These are phyloP conservation scores for Trichoderma endophyticum DNA, from an alignment of 2,329 filamentous ascomycete genomes.

Conservation along the genomic window DNA sequence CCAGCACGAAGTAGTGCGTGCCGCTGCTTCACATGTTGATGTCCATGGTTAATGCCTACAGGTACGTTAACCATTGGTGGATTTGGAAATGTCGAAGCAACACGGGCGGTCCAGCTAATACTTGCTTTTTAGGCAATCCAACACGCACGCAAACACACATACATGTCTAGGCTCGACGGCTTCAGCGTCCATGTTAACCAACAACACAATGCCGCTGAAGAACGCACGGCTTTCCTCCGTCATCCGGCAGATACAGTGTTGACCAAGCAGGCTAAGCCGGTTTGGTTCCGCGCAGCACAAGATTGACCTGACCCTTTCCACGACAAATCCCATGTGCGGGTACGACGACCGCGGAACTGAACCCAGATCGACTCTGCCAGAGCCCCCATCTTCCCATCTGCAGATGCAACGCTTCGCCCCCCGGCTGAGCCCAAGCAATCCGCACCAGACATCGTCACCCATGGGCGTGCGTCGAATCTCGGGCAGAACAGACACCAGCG, in stretches of 20 bases:
- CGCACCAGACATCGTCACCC: background rate
- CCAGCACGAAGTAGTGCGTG: too few species aligned
- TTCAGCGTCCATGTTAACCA: too few species aligned
- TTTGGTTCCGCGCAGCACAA: background rate
- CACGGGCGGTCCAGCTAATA: too few species aligned
- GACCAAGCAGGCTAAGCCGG: background rate
- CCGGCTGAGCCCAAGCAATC: background rate
- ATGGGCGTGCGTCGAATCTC: background rate
- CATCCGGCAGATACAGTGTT: background rate
- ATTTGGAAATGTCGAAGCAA: too few species aligned
- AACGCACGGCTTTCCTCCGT: background rate
- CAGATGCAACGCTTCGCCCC: conserved; percentile 6
- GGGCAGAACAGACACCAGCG: background rate
- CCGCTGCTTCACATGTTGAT: too few species aligned
- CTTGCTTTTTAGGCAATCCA: too few species aligned
- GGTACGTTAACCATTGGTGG: too few species aligned
- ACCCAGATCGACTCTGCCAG: background rate
- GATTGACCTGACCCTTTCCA: background rate
- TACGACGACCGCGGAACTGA: background rate
- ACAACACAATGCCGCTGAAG: too few species aligned
- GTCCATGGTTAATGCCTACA: too few species aligned
- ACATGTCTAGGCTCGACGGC: too few species aligned
- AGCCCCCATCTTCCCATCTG: background rate
- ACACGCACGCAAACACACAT: too few species aligned
- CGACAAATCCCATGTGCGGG: background rate